Evolutionary conservation across 2,329 filamentous ascomycete species (phyloP), one percentile per base, ranked within the genome.

Genomic region (Apiospora marii): DNA sequence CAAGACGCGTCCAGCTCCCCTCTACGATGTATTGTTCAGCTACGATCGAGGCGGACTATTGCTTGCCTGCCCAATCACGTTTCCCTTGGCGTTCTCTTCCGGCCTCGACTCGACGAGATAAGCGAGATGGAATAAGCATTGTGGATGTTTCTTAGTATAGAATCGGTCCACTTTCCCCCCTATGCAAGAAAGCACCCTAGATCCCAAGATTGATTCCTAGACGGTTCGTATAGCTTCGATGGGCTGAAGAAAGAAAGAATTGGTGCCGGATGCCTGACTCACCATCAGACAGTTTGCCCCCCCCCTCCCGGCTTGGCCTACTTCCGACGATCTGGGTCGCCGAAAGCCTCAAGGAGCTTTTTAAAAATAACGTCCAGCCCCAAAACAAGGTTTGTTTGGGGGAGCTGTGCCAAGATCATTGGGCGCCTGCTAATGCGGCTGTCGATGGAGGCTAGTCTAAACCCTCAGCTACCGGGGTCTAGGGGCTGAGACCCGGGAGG

Each of bases 381-480:
- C 10, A 22, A 37, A 37, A 61, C 30, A 61, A 61, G 53, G 53
- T 61, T 61, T 12, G 53, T 3, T 4, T 19, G 34, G 53, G 22
- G 22, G 8, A n/a, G 34, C 58, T 64, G 34, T 64, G 34, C 58
- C 34, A 41, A 41, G 58, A 64, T 64, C 22, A 64, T 64, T 41
- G 34, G 58, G 34, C 58, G 58, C 22, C 34, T 64, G 19, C 58
- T 41, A 41, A 64, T 64, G 58, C 58, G 58, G 58, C 34, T 64
- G 58, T 34, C 22, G 30, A 64, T 64, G 19, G 58, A 22, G 58
- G 53, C 53, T 37, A 61, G 30, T 19, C 24, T 30, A 34, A 61
- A 61, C 53, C 22, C 53, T 61, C 53, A 61, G 53, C 53, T 61
- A 7, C 30, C 30, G 53, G 53, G 53, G 30, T 61, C 53, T 37